Percentiles rank a stretch among this genome's conserved stretches.
Evolutionary conservation across 495 filamentous ascomycete genomes (phyloP).

Genomic region (Penicillium paxilli): DNA sequence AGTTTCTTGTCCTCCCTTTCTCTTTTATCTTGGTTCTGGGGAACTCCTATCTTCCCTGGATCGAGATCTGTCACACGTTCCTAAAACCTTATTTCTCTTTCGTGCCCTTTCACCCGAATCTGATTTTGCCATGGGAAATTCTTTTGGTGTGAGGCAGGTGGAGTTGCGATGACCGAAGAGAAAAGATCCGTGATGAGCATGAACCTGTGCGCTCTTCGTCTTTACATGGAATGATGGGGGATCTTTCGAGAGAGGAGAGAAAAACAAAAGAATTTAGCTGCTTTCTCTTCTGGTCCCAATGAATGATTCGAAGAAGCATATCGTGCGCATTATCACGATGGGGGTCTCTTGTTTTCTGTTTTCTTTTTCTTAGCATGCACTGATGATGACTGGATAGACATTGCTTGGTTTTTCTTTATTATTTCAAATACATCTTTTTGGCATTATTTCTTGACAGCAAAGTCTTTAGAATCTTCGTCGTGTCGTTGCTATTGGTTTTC

Average conservation of each 20-base stretch:
- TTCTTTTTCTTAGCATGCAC: constrained; percentile 27
- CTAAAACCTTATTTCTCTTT: constrained; percentile 7
- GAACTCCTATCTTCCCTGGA: neutral
- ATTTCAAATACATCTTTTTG: constrained; percentile 24
- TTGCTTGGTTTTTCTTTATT: constrained; percentile 18
- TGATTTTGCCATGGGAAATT: constrained; percentile 7
- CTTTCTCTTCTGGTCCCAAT: constrained; percentile 1
- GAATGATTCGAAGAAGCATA: constrained; percentile 1
- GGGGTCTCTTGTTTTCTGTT: constrained; percentile 3
- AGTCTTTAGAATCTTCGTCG: too few relatives aligned
- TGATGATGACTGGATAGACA: constrained; percentile 33
- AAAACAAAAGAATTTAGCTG: too few relatives aligned
- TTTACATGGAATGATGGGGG: neutral
- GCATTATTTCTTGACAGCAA: too few relatives aligned
- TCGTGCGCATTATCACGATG: constrained; percentile 14
- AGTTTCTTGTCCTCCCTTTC: constrained; percentile 5
- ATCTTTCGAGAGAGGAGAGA: neutral
- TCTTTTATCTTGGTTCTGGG: neutral
- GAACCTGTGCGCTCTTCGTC: constrained; percentile 9
- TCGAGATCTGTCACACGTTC: neutral
- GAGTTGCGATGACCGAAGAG: constrained; percentile 17
- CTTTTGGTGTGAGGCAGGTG: constrained; percentile 1
- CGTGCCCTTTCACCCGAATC: constrained; percentile 4
- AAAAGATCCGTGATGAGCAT: constrained; percentile 18
- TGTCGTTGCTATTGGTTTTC: too few relatives aligned